A percentile compares a stretch with the other conserved stretches of the same genome.
Conservation (phyloP, 371 early-diverging fungal genomes). For the Catenaria anguillulae region DNA sequence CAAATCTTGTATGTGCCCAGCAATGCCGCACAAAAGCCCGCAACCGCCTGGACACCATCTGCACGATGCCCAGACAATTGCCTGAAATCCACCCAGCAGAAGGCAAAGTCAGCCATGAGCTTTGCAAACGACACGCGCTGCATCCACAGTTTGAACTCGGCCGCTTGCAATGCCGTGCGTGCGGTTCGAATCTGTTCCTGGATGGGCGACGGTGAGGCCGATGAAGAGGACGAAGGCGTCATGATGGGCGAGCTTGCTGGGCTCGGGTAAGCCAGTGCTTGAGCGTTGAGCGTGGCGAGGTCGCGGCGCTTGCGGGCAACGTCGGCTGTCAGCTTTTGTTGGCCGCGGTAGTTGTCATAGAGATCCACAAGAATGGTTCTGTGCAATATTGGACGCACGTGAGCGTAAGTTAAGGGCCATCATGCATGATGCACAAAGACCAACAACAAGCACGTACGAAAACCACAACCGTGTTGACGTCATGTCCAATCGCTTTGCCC, state of each 20-base stretch:
- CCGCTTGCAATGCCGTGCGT: background rate
- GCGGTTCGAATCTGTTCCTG: background rate
- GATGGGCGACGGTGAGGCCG: background rate
- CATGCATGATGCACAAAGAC: no score
- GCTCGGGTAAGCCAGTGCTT: background rate
- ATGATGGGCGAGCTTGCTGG: no score
- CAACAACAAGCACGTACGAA: background rate
- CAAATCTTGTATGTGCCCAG: constrained; percentile 52
- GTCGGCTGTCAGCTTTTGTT: background rate
- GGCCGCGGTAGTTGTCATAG: background rate
- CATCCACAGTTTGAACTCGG: constrained; percentile 13
- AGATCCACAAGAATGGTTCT: background rate
- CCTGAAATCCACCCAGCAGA: constrained; percentile 43
- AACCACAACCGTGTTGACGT: background rate
- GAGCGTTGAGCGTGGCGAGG: background rate
- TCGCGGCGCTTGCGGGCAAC: background rate
- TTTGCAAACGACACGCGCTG: constrained; percentile 16
- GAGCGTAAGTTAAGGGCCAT: background rate
- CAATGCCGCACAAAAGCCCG: constrained; percentile 48
- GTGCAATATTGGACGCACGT: background rate
- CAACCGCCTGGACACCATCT: constrained; percentile 50
- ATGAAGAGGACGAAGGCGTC: background rate
- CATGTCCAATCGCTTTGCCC: constrained; percentile 9
- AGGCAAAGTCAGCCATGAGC: constrained; percentile 40
- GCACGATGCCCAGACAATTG: background rate